phyloP scores from a whole-genome alignment of 1,284 basidiomycete species.

The Coniophora puteana region DNA sequence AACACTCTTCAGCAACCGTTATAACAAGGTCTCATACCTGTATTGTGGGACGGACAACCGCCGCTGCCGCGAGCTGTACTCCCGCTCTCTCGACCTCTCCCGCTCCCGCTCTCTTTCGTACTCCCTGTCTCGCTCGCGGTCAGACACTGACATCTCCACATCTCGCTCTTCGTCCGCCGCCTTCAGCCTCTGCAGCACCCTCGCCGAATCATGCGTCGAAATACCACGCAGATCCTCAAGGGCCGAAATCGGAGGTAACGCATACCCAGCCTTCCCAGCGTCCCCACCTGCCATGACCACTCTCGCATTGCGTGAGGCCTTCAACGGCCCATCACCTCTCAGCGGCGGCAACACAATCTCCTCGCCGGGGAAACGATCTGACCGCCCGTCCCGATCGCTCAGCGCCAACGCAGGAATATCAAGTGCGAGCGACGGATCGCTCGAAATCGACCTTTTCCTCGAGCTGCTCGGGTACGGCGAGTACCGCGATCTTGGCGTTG shows the following conservation, averaged over 20 bases:
- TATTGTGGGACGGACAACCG: conserved; percentile 32
- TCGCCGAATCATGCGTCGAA: conserved; percentile 51
- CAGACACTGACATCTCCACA: conserved; percentile 16
- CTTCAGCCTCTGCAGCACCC: conserved; percentile 55
- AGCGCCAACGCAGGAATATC: conserved; percentile 39
- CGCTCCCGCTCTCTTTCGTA: too few relatives aligned
- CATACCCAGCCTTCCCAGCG: conserved; percentile 35
- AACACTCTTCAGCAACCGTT: too few relatives aligned
- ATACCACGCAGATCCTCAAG: conserved; percentile 55
- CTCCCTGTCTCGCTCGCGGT: conserved; percentile 33
- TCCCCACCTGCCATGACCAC: too few relatives aligned
- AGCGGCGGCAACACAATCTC: conserved; percentile 53
- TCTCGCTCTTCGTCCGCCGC: conserved; percentile 39
- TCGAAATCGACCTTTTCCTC: conserved; percentile 18
- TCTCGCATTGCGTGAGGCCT: too few relatives aligned
- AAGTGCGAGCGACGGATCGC: conserved; percentile 31
- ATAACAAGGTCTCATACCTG: too few relatives aligned
- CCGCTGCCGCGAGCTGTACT: too few relatives aligned
- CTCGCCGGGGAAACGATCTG: conserved; percentile 24
- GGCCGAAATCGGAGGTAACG: conserved; percentile 64
- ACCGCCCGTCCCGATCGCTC: conserved; percentile 21
- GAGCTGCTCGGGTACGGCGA: conserved; percentile 39
- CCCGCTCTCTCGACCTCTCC: too few relatives aligned
- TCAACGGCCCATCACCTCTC: too few relatives aligned
- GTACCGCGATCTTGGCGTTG: conserved; percentile 32